Percentiles rank a stretch among this genome's conserved stretches.
These are phyloP conservation scores for Pisolithus thermaeus DNA, from an alignment of 1,284 basidiomycete species.

Conservation along the genomic window DNA sequence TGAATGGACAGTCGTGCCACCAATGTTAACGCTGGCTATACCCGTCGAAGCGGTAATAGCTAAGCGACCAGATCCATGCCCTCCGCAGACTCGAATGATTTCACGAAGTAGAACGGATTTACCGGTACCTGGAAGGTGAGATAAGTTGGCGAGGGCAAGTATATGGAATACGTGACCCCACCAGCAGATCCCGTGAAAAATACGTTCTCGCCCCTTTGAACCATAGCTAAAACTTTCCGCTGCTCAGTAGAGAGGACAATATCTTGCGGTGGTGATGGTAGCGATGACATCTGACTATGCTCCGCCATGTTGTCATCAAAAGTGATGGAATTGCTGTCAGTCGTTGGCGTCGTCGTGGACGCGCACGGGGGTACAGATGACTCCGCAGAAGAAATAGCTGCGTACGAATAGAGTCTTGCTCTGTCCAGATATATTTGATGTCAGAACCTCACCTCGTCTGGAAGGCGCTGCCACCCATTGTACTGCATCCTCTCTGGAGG, in stretches of 20 bases:
- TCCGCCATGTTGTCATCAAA: background rate
- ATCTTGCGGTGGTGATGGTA: background rate
- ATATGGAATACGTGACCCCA: conserved; percentile 19
- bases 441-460: conserved; percentile 10
- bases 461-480: conserved; percentile 34
- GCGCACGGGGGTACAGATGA: background rate
- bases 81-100: conserved; percentile 67
- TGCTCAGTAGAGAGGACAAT: conserved; percentile 46
- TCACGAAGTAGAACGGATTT: conserved; percentile 92
- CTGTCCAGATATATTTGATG: background rate
- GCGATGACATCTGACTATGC: background rate
- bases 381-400: background rate
- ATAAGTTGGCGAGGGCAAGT: conserved; percentile 3
- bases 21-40: conserved; percentile 93
- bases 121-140: conserved; percentile 67
- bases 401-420: background rate
- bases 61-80: conserved; percentile 60
- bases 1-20: conserved; percentile 89
- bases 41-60: conserved; percentile 92
- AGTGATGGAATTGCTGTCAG: background rate
- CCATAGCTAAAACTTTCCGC: conserved; percentile 44
- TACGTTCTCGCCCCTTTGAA: conserved; percentile 48
- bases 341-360: background rate
- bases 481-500: conserved; percentile 35
- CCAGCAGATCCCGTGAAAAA: conserved; percentile 86